A percentile compares a stretch with the other conserved stretches of the same genome.
These are phyloP conservation scores for Aaosphaeria arxii DNA, from an alignment of 2,329 filamentous ascomycete species.

Conservation along the genomic window DNA sequence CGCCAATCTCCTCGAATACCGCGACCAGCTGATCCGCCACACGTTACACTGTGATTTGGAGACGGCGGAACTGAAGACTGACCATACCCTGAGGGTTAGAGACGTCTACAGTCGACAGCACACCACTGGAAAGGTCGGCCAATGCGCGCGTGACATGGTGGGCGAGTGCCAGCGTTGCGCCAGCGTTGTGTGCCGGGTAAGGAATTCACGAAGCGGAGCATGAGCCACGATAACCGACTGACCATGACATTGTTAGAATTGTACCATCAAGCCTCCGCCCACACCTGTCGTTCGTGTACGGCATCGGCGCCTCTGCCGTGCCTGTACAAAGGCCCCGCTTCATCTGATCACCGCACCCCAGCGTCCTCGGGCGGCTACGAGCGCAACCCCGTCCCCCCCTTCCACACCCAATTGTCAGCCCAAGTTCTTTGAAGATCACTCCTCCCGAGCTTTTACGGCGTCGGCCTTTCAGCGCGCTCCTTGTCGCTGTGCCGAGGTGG, in stretches of 20 bases:
- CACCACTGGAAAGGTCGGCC: constrained; percentile 66
- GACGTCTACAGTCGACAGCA: constrained; percentile 25
- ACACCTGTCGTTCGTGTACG: constrained; percentile 65
- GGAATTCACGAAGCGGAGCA: constrained; percentile 18
- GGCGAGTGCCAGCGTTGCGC: constrained; percentile 76
- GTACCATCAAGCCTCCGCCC: constrained; percentile 78
- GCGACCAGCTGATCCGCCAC: constrained; percentile 66
- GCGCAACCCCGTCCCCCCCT: constrained; percentile 17
- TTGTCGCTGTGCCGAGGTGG: constrained; percentile 59
- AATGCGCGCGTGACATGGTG: constrained; percentile 86
- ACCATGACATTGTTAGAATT: constrained; percentile 61
- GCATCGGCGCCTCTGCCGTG: constrained; percentile 75
- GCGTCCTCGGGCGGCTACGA: constrained; percentile 17
- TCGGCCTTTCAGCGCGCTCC: constrained; percentile 52
- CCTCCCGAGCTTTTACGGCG: constrained; percentile 38
- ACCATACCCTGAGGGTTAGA: constrained; percentile 43
- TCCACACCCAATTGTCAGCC: constrained; percentile 18
- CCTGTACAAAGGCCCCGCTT: constrained; percentile 72
- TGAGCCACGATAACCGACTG: neutral
- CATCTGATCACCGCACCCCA: constrained; percentile 43
- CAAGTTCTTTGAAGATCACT: constrained; percentile 12
- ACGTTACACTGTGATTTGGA: constrained; percentile 82
- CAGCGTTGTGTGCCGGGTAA: constrained; percentile 76
- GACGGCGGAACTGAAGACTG: constrained; percentile 49
- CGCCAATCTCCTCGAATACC: constrained; percentile 73